Evolutionary conservation across 257 asterid species (phyloP).

Genomic region (Plantago elongata): DNA sequence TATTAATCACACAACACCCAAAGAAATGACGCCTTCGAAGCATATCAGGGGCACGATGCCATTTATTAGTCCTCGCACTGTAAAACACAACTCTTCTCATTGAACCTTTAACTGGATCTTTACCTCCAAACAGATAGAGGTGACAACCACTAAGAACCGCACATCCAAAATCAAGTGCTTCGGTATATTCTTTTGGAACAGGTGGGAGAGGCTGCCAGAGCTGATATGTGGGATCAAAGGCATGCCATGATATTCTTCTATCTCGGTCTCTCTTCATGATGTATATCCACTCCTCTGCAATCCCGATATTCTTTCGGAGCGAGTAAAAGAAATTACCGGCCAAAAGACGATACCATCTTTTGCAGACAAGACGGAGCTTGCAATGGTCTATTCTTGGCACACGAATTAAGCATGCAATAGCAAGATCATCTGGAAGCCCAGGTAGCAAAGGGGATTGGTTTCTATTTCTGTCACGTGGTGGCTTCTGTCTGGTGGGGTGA

Average conservation of each 20-base stretch:
- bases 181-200: conserved; percentile 33
- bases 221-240: conserved; percentile 38
- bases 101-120: conserved; percentile 40
- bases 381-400: conserved; percentile 37
- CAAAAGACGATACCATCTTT: conserved; percentile 38
- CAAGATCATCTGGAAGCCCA: conserved; percentile 46
- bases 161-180: conserved; percentile 36
- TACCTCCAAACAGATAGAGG: conserved; percentile 39
- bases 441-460: conserved; percentile 37
- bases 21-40: conserved; percentile 38
- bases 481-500: conserved; percentile 37
- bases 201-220: conserved; percentile 44
- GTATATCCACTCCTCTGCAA: conserved; percentile 44
- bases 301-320: conserved; percentile 31
- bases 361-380: conserved; percentile 42
- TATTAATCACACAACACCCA: conserved; percentile 40
- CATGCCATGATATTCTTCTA: conserved; percentile 35
- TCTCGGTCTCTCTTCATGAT: conserved; percentile 38
- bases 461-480: conserved; percentile 33
- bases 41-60: conserved; percentile 47
- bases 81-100: conserved; percentile 42
- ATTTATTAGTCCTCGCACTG: conserved; percentile 38
- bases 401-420: conserved; percentile 45
- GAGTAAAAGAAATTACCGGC: conserved; percentile 40
- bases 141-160: conserved; percentile 43